These are phyloP conservation scores for Mycena alexandri DNA, from an alignment of 768 basidiomycete genomes.

Conservation along the genomic window DNA sequence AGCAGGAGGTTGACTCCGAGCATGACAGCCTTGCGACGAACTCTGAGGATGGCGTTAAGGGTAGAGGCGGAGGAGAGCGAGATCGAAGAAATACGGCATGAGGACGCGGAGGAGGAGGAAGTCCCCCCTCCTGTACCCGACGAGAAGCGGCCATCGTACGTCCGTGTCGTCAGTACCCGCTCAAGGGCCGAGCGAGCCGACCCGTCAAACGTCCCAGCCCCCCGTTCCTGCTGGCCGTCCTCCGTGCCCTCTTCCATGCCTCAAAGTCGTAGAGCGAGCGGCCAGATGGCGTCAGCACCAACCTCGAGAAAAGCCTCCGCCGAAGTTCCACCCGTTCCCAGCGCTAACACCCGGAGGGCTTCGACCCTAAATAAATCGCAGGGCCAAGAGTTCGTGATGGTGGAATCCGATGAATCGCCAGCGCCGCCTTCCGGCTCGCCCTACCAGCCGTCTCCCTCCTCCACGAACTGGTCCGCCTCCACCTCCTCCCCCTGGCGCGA, in stretches of 20 bases:
- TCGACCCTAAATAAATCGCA: constrained; percentile 41
- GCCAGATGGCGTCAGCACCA: constrained; percentile 42
- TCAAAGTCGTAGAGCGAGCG: constrained; percentile 54
- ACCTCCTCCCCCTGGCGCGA: constrained; percentile 47
- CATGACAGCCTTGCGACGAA: constrained; percentile 52
- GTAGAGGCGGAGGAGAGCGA: constrained; percentile 82
- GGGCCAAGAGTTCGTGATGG: constrained; percentile 68
- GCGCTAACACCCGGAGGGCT: constrained; percentile 38
- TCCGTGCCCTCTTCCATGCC: constrained; percentile 52
- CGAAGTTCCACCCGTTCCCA: constrained; percentile 40
- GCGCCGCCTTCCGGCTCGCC: constrained; percentile 60
- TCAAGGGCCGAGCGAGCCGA: constrained; percentile 46
- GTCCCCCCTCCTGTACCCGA: constrained; percentile 69
- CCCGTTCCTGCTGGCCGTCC: constrained; percentile 57
- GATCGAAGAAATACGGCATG: constrained; percentile 73
- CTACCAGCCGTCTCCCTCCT: constrained; percentile 48
- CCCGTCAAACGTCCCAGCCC: constrained; percentile 56
- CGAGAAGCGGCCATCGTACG: constrained; percentile 53
- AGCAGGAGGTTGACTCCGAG: constrained; percentile 59
- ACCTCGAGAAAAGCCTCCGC: constrained; percentile 56
- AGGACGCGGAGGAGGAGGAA: constrained; percentile 67
- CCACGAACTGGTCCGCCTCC: constrained; percentile 57
- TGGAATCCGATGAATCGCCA: constrained; percentile 57
- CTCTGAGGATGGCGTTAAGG: constrained; percentile 72
- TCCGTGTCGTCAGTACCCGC: constrained; percentile 41